Base-by-base conservation (phyloP, 495 filamentous ascomycete species). In the Annulohypoxylon maeteangense region DNA sequence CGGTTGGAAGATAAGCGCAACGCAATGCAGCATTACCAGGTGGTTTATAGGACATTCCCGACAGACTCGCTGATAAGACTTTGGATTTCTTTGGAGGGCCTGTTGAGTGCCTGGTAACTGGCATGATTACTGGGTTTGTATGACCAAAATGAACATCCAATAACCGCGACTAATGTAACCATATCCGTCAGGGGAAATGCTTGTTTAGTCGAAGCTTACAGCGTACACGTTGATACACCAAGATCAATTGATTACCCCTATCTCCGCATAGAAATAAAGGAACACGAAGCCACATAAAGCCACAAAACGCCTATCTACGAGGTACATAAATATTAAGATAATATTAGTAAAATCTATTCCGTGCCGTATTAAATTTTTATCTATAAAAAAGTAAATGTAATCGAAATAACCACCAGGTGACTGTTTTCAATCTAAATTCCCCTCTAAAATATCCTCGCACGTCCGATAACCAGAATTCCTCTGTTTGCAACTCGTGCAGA, bases 401-500 rank as follows among this genome's bases (percentile, higher is more conserved):
- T 29, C 23, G 47, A 27, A 31, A 1, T 51, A 31, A 6, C 23
- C 25, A 12, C 25, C 25, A 42, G n/a, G 4, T 16, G 16, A 27
- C 16, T 32, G 11, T 2, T 63, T 38, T 25, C 8, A 4, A 22
- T 18, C 42, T 66, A 69, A 18, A 3, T 44, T 44, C 16, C 53
- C 57, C 34, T 45, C 45, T 12, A 74, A 25, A 5, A 70, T 64
- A 8, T 75, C 74, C 25, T 76, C 70, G 42, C 45, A 57, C 4
- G 59, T 47, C 31, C 59, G 20, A 47, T 76, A 76, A 4, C 74
- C 61, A 0, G 32, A 14, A 22, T 75, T 76, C 44, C 54, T 58
- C 51, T 66, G 47, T 36, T 64, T 73, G 47, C 74, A 76, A 18
- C 25, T 65, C 0, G 62, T 34, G 36, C 74, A 76, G 11, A 76